These are phyloP conservation scores for Quercus lobata DNA, from an alignment of 331 rosid genomes.

Conservation along the genomic window DNA sequence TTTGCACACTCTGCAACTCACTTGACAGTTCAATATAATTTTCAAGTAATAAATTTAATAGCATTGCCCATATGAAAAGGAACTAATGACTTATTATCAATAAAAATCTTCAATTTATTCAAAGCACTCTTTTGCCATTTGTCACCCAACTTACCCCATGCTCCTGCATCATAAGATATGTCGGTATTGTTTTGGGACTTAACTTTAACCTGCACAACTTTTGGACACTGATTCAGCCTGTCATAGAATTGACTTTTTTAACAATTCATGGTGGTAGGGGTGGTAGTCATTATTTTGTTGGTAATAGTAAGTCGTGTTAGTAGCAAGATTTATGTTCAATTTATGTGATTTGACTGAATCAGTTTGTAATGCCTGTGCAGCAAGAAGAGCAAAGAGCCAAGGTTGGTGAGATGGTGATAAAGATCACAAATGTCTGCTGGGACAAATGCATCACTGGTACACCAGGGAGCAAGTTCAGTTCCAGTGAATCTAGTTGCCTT, in stretches of 20 bases:
- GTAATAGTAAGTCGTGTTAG: neutral
- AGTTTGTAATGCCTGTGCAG: constrained; percentile 34
- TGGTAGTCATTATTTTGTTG: neutral
- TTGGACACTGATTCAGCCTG: neutral
- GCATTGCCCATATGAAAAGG: too few relatives aligned
- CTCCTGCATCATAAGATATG: neutral
- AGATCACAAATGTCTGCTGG: constrained; percentile 89
- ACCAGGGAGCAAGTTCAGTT: constrained; percentile 93
- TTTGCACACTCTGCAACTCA: too few relatives aligned
- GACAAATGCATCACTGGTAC: constrained; percentile 87
- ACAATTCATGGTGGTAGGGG: neutral
- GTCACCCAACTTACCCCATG: too few relatives aligned
- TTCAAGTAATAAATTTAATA: too few relatives aligned
- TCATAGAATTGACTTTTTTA: neutral
- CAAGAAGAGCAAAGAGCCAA: constrained; percentile 80
- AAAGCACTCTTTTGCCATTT: too few relatives aligned
- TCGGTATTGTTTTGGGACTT: neutral
- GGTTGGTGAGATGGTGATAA: constrained; percentile 89
- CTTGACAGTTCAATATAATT: too few relatives aligned
- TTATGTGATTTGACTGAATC: neutral
- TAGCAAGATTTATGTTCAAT: neutral
- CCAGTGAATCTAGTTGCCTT: constrained; percentile 73
- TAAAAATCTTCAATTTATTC: too few relatives aligned
- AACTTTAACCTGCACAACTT: neutral
- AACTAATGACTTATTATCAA: too few relatives aligned